Evolutionary conservation across 768 basidiomycete genomes (phyloP), one percentile per base, ranked within the genome.

Genomic region (Melanogaster broomeanus): DNA sequence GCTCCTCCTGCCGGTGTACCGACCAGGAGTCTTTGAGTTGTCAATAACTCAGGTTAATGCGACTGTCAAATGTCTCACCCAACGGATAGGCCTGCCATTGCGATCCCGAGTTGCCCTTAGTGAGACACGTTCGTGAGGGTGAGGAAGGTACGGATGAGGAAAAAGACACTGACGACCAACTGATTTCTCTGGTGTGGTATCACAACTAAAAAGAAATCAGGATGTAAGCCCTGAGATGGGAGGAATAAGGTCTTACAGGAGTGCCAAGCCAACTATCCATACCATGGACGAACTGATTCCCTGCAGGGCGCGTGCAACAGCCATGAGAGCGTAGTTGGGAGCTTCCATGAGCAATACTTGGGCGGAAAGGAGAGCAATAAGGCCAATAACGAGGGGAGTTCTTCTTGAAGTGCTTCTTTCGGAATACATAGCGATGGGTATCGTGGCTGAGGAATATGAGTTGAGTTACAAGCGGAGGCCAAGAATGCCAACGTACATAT

Each of bases 341-440:
- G 83, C 82, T 56, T 83, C 80, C 83, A 85, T 84, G 11, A 87
- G 69, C 69, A 85, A 72, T 16, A 84, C 62, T 64, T 83, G 81
- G 2, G 82, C 80, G 6, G 72, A 80, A 4, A 81, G 64, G 31
- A 85, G 72, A 24, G 77, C 56, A 9, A 81, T 2, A 12, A 83
- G 68, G 15, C 83, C 85, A 6, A 74, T 24, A 11, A 84, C 56
- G 40, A 86, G 72, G 3, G 83, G 84, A 5, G 58, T 54, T 51
- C 74, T 74, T 31, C 84, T 69, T 16, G 70, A 70, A 27, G 75
- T 65, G 42, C 77, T 77, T 19, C 60, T 73, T 61, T 86, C 84
- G 2, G 84, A 79, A 19, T 79, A 66, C 55, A 78, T 72, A 2
- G 84, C 81, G 42, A 82, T 76, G 0, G 83, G 81, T 24, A 85